These are phyloP conservation scores for Cinnamomum micranthum DNA, from an alignment of 164 flowering plant genomes.

Conservation along the genomic window DNA sequence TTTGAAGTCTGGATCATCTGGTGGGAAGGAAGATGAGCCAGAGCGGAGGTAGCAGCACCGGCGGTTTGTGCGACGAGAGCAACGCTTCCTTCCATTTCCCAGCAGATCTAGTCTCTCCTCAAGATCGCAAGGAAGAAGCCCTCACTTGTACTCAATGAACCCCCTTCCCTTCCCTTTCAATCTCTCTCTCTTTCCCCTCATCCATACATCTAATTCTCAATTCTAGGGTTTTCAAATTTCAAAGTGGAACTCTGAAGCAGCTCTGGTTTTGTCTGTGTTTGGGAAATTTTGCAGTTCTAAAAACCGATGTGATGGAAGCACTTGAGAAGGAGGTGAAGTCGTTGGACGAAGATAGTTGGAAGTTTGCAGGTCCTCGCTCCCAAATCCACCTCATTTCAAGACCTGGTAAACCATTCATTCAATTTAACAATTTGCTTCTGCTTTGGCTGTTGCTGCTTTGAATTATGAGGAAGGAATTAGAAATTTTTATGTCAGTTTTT, in stretches of 20 bases:
- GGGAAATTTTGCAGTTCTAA: conserved; percentile 42
- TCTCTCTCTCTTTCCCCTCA: neutral
- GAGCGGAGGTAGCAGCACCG: conserved; percentile 17
- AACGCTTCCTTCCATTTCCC: conserved; percentile 34
- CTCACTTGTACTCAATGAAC: conserved; percentile 32
- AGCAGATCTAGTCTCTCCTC: conserved; percentile 39
- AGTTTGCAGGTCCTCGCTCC: conserved; percentile 85
- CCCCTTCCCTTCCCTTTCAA: neutral
- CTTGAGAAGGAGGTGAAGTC: conserved; percentile 80
- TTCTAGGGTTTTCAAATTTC: neutral
- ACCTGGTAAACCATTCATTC: conserved; percentile 34
- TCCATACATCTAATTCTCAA: neutral
- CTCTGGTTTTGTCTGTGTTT: neutral
- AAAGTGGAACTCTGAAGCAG: too few species aligned
- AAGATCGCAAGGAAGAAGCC: conserved; percentile 73
- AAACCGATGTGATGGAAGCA: conserved; percentile 67
- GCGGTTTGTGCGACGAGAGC: conserved; percentile 33
- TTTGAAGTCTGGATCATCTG: neutral
- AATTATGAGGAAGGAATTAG: too few species aligned
- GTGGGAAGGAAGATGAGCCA: neutral
- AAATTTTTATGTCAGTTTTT: too few species aligned
- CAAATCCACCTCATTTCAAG: conserved; percentile 71
- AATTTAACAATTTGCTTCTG: too few species aligned
- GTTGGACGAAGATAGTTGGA: conserved; percentile 91
- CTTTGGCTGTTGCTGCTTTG: too few species aligned